A percentile compares a stretch with the other conserved stretches of the same genome.
These are phyloP conservation scores for Tolypocladium amazonense DNA, from an alignment of 2,329 filamentous ascomycete species.

Conservation along the genomic window DNA sequence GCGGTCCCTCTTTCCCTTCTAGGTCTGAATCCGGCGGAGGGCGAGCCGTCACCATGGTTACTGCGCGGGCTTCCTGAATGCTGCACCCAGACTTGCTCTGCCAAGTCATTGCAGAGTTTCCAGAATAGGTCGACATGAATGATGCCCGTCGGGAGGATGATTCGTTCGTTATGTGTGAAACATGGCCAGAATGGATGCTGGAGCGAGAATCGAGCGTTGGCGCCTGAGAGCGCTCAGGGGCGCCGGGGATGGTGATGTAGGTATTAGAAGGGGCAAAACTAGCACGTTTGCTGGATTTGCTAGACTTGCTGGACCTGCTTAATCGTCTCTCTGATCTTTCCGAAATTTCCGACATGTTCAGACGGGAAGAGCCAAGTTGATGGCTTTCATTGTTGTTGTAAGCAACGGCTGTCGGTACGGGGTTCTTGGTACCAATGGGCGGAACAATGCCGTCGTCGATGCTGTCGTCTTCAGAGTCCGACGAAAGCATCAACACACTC, in stretches of 20 bases:
- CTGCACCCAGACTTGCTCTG: conserved; percentile 19
- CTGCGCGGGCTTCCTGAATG: conserved; percentile 28
- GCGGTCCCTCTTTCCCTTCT: conserved; percentile 7
- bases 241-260: conserved; percentile 28
- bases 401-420: background rate
- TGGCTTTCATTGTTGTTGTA: conserved; percentile 1
- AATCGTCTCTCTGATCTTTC: conserved; percentile 3
- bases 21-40: conserved; percentile 11
- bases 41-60: conserved; percentile 24
- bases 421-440: conserved; percentile 1
- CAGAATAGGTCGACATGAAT: conserved; percentile 27
- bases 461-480: conserved; percentile 42
- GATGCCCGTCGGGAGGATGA: conserved; percentile 17
- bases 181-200: conserved; percentile 13
- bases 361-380: conserved; percentile 1
- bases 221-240: background rate
- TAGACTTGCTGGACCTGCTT: conserved; percentile 9
- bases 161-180: conserved; percentile 12
- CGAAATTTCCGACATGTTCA: conserved; percentile 7
- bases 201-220: conserved; percentile 10
- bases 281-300: conserved; percentile 26
- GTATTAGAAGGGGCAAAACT: conserved; percentile 30
- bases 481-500: conserved; percentile 46
- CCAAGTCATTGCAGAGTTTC: conserved; percentile 20
- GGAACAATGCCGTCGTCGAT: conserved; percentile 8